Evolutionary conservation across 1,284 basidiomycete genomes (phyloP).

Genomic region (Hymenochaete sp.): DNA sequence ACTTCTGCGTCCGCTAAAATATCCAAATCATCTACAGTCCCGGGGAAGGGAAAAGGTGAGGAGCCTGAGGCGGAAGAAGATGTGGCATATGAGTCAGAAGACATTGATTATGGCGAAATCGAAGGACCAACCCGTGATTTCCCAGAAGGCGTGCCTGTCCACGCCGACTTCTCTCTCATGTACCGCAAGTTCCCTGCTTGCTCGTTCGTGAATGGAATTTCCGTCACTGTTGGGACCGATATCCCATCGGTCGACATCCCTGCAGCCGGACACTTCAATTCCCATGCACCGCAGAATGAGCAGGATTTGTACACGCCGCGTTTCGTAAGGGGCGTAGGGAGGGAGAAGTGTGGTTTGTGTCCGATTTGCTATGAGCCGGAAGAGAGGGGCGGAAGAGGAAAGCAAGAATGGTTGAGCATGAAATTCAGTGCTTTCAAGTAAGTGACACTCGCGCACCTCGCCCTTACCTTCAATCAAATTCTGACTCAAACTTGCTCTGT

Average conservation of each 20-base stretch:
- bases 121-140: slow-evolving; percentile 6
- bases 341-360: slow-evolving; percentile 65
- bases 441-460: slow-evolving; percentile 25
- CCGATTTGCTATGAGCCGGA: slow-evolving; percentile 62
- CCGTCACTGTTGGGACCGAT: slow-evolving; percentile 1
- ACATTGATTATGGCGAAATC: slow-evolving; percentile 9
- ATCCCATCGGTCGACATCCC: slow-evolving; percentile 7
- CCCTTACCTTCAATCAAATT: background rate
- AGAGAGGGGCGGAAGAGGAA: slow-evolving; percentile 55
- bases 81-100: slow-evolving; percentile 6
- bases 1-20: background rate
- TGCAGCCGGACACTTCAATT: slow-evolving; percentile 47
- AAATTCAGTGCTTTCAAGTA: slow-evolving; percentile 79
- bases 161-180: slow-evolving; percentile 43
- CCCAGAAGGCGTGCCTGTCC: slow-evolving; percentile 23
- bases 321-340: slow-evolving; percentile 62
- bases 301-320: slow-evolving; percentile 72
- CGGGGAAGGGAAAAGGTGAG: background rate
- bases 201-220: slow-evolving; percentile 32
- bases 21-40: background rate
- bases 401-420: slow-evolving; percentile 62
- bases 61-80: background rate
- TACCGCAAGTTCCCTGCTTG: slow-evolving; percentile 60
- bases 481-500: background rate
- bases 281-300: slow-evolving; percentile 37